Percentiles rank a stretch among this genome's conserved stretches.
Conservation (phyloP, 805 yeast species). For the Nakazawaea wickerhamii region DNA sequence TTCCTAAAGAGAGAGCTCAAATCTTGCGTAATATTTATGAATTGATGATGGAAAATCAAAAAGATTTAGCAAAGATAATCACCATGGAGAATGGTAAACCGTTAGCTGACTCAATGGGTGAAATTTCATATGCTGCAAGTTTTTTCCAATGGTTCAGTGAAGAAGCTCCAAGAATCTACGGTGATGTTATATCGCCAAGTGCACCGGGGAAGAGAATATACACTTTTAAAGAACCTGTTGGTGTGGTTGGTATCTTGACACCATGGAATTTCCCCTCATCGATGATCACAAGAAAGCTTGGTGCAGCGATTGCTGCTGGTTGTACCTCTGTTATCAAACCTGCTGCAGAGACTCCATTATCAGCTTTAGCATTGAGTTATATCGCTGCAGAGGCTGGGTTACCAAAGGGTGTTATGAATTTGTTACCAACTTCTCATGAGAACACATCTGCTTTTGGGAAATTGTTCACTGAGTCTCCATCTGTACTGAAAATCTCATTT, state of each 20-base stretch:
- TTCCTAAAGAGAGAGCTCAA: slow-evolving; percentile 51
- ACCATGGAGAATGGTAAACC: slow-evolving; percentile 77
- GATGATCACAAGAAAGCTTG: slow-evolving; percentile 69
- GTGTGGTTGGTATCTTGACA: slow-evolving; percentile 73
- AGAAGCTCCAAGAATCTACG: slow-evolving; percentile 67
- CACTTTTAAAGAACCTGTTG: slow-evolving; percentile 68
- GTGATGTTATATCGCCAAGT: slow-evolving; percentile 59
- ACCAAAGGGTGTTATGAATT: slow-evolving; percentile 64
- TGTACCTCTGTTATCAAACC: slow-evolving; percentile 76
- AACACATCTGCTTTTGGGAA: slow-evolving; percentile 46
- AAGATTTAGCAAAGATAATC: slow-evolving; percentile 59
- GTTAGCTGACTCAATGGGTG: slow-evolving; percentile 65
- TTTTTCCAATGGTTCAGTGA: slow-evolving; percentile 90
- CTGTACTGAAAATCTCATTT: slow-evolving; percentile 63
- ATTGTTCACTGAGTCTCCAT: slow-evolving; percentile 48
- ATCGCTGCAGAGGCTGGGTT: slow-evolving; percentile 64
- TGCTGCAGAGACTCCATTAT: slow-evolving; percentile 68
- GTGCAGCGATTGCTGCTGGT: slow-evolving; percentile 77
- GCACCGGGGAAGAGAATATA: slow-evolving; percentile 44
- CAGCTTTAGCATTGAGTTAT: slow-evolving; percentile 63
- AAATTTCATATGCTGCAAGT: slow-evolving; percentile 59
- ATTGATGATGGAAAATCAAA: slow-evolving; percentile 50
- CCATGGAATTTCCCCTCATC: slow-evolving; percentile 87
- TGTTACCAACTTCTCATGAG: slow-evolving; percentile 44
- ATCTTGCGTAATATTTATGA: slow-evolving; percentile 47